Base-by-base conservation (phyloP, 768 basidiomycete species). In the Macrolepiota dolichaula region DNA sequence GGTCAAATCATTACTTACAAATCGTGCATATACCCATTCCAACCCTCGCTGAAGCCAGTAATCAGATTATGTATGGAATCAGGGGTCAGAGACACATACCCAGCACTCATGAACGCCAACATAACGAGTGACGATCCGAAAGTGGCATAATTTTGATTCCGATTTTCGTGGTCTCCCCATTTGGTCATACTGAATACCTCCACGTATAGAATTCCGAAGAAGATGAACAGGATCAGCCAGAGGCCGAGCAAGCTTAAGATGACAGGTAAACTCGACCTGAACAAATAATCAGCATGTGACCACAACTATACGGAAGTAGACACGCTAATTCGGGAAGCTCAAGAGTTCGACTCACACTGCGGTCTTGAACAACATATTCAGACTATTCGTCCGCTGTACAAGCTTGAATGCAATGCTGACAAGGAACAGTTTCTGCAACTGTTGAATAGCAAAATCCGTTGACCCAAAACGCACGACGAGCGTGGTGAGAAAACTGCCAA, bases 11-110 rank as follows among this genome's bases (percentile, higher is more conserved):
- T 35, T 5, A 74, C 89, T 69, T 71, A 95, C 92, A 86, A 96
- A 74, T 98, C 92, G 70, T 98, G 96, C 96, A 98, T 98, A 71
- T 89, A 97, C 66, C 89, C 86, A 70, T 98, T 98, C 96, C 96
- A 98, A 0, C 88, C 93, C 72, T 98, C 96, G 9, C 95, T 95
- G 64, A 6, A 64, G 55, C 17, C 17, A 29, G 57, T 50, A 50
- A 54, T 65, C 32, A 65, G 60, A 38, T 70, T 50, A 55, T 55
- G 51, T 57, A 22, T 42, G 47, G 50, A 24, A 38, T n/a, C 57
- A 51, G 49, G 38, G 47, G 12, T 47, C 52, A 19, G 38, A 36
- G 35, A 62, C 22, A 65, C 85, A 65, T 71, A 96, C 94, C 95
- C 96, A 35, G 92, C 91, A 62, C 89, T 95, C 84, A 94, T 93